Percentiles rank a stretch among this genome's conserved stretches.
Conservation (phyloP, 768 basidiomycete species). For the Leccinum pellstonianum region DNA sequence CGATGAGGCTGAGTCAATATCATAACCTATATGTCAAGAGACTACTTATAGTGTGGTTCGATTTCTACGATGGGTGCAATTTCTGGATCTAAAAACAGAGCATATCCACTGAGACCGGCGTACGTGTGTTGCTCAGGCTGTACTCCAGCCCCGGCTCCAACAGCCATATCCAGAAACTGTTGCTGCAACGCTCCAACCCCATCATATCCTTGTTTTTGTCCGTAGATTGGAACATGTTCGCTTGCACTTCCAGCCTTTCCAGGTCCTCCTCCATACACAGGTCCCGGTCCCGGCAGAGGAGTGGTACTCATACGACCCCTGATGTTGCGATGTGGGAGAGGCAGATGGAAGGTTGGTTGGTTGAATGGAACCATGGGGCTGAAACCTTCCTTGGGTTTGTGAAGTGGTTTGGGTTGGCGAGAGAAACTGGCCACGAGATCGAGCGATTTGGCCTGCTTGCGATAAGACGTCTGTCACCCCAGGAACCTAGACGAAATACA, state of each 20-base stretch:
- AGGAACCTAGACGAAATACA: constrained; percentile 79
- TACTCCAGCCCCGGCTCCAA: constrained; percentile 20
- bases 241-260: constrained; percentile 9
- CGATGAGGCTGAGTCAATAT: no score
- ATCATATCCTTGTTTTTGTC: constrained; percentile 23
- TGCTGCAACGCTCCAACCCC: constrained; percentile 26
- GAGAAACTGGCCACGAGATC: constrained; percentile 13
- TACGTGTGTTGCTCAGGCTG: constrained; percentile 22
- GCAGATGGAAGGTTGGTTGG: constrained; percentile 11
- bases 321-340: constrained; percentile 13
- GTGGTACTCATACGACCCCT: constrained; percentile 24
- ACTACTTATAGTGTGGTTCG: no score
- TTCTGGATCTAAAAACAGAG: background rate
- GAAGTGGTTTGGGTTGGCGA: constrained; percentile 15
- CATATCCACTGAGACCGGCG: constrained; percentile 14
- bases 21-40: no score
- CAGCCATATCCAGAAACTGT: constrained; percentile 31
- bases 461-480: constrained; percentile 53
- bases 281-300: constrained; percentile 11
- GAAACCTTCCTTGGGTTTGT: constrained; percentile 17
- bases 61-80: no score
- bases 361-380: constrained; percentile 10
- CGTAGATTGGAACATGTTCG: constrained; percentile 21
- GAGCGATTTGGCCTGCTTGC: constrained; percentile 11
- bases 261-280: constrained; percentile 20